These are phyloP conservation scores for Porcisia hertigi DNA, from an alignment of 208 protist species.

Conservation along the genomic window DNA sequence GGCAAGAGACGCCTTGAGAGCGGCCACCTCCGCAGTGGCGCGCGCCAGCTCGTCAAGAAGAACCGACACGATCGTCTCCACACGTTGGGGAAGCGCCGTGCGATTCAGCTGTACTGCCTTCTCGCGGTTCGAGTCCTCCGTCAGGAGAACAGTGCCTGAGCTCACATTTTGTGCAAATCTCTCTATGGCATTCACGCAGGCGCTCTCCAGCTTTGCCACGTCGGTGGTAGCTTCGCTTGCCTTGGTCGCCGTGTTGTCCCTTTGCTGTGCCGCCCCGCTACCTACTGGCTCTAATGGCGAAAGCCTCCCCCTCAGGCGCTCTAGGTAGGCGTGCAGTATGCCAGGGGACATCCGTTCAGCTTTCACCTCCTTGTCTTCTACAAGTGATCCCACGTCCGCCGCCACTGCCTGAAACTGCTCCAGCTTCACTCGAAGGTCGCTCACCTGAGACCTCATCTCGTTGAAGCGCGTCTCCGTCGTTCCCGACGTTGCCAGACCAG, in stretches of 20 bases:
- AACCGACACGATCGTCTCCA: constrained; percentile 12
- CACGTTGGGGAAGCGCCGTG: constrained; percentile 14
- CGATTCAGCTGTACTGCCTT: constrained; percentile 17
- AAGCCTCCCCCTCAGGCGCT: constrained; percentile 2
- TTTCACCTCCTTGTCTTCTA: constrained; percentile 21
- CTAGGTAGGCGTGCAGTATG: constrained; percentile 19
- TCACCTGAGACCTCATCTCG: constrained; percentile 18
- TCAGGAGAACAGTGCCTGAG: background rate
- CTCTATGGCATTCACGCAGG: constrained; percentile 3
- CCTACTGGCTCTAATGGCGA: background rate
- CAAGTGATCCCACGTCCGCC: constrained; percentile 16
- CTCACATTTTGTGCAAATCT: constrained; percentile 8
- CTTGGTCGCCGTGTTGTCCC: background rate
- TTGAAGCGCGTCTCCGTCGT: background rate
- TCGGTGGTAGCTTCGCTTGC: background rate
- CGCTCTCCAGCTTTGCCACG: constrained; percentile 7
- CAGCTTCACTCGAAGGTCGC: constrained; percentile 34
- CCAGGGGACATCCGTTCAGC: constrained; percentile 19
- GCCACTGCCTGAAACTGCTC: constrained; percentile 33
- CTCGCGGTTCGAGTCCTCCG: constrained; percentile 18
- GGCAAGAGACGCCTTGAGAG: constrained; percentile 6
- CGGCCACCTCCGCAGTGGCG: constrained; percentile 12
- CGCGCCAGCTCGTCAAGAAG: constrained; percentile 14
- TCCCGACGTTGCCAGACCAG: background rate
- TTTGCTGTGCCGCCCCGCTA: background rate